Percentiles rank a stretch among this genome's conserved stretches.
Conservation (phyloP, 1,139 yeast genomes). For the Suhomyces yuchorum region DNA sequence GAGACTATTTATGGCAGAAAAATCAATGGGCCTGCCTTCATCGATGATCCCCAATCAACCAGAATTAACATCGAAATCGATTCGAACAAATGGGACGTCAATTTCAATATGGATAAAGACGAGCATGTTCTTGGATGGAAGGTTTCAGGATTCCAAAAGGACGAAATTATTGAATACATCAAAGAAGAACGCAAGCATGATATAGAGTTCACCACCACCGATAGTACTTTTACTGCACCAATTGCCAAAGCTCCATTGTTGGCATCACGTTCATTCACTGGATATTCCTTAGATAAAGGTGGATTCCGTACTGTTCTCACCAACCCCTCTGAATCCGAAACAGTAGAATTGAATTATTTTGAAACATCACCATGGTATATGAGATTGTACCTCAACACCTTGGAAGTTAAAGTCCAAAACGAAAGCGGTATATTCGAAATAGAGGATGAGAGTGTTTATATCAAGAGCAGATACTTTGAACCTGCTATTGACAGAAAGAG, state of each 20-base stretch:
- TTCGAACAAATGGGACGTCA: slow-evolving; percentile 51
- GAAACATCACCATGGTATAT: slow-evolving; percentile 95
- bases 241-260: slow-evolving; percentile 60
- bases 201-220: slow-evolving; percentile 37
- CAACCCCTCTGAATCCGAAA: slow-evolving; percentile 55
- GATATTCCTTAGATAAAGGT: slow-evolving; percentile 88
- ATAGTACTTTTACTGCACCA: slow-evolving; percentile 38
- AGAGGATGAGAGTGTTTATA: slow-evolving; percentile 30
- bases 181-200: slow-evolving; percentile 37
- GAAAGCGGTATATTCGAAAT: slow-evolving; percentile 18
- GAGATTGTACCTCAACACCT: slow-evolving; percentile 76
- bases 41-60: slow-evolving; percentile 37
- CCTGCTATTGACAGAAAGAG: slow-evolving; percentile 82
- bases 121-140: slow-evolving; percentile 17
- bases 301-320: slow-evolving; percentile 78
- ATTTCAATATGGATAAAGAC: slow-evolving; percentile 23
- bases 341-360: slow-evolving; percentile 61
- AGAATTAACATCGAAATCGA: slow-evolving; percentile 48
- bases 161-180: slow-evolving; percentile 28
- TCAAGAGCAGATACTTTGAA: slow-evolving; percentile 60
- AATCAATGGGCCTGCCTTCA: slow-evolving; percentile 65
- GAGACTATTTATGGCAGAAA: slow-evolving; percentile 68
- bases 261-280: slow-evolving; percentile 86
- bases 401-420: slow-evolving; percentile 33
- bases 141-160: slow-evolving; percentile 12